Base-by-base conservation (phyloP, 2,329 filamentous ascomycete genomes). In the Alternaria ethzedia region DNA sequence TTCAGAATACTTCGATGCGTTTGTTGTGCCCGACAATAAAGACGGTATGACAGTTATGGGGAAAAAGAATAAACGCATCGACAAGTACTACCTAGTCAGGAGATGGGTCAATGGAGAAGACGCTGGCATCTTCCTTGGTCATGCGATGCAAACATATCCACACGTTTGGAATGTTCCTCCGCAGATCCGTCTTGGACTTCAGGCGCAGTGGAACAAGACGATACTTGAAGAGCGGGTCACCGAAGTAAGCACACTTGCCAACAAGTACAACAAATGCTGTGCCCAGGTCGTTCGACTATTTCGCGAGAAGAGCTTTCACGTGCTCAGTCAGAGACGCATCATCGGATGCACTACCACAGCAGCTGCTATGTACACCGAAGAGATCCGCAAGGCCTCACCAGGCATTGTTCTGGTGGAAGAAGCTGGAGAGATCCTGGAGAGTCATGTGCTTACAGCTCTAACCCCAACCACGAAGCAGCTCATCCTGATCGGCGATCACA, bases 331-430 rank as follows among this genome's bases (percentile, higher is more conserved):
- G 0, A 90, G 87, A 69, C 81, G 85, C 1, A 83, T 94, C 12
- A 89, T 94, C 46, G 90, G 84, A 0, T 92, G 89, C 66, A 94
- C 91, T 0, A 93, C 91, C 0, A 93, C 89, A 0, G 89, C 82
- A 0, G 90, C 90, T 0, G 89, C 91, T 0, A 92, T 84, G 77
- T 86, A 90, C 54, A 78, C 83, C 0, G 77, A 84, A 0, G 80
- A 86, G 2, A 83, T 93, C 9, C 83, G 83, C 5, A 80, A 83
- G 1, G 86, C 85, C 0, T 75, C 79, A 0, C 88, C 89, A 0
- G 87, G 88, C 1, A 81, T 91, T 3, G 77, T 92, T 1, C 72
- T 94, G 0, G 86, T 92, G 0, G 91, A 93, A 74, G 91, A 93
- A 75, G 91, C 90, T 0, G 91, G 90, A 2, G 90, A 93, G 66